phyloP scores from a whole-genome alignment of 1,284 basidiomycete genomes.

The Rhodotorula mucilaginosa region DNA sequence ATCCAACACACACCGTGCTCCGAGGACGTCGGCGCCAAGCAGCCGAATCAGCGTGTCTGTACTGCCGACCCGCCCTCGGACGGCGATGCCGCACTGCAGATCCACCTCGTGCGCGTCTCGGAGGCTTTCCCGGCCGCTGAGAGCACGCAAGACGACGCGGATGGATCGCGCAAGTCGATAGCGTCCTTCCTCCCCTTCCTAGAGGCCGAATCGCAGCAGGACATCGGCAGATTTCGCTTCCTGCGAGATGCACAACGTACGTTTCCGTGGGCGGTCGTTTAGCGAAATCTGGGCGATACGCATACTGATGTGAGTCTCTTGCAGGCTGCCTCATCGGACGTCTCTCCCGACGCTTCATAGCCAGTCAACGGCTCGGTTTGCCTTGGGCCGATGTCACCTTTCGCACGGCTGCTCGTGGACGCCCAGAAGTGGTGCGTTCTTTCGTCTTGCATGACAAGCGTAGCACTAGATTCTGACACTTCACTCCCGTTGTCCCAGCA shows the following conservation, averaged over 20 bases:
- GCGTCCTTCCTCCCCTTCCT: slow-evolving; percentile 6
- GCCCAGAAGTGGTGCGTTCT: slow-evolving; percentile 12
- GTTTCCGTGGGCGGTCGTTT: not conserved
- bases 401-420: not conserved
- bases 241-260: slow-evolving; percentile 29
- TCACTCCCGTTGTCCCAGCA: not conserved
- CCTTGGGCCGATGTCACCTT: slow-evolving; percentile 1
- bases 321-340: slow-evolving; percentile 69
- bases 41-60: not conserved
- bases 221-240: slow-evolving; percentile 20
- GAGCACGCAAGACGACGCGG: accelerated
- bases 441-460: no score
- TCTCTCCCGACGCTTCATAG: slow-evolving; percentile 62
- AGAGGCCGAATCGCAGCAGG: not conserved
- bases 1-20: no score
- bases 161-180: slow-evolving; percentile 9
- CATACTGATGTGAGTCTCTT: not conserved
- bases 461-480: not conserved
- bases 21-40: no score
- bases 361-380: slow-evolving; percentile 46
- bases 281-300: no score
- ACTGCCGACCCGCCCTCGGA: not conserved
- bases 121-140: not conserved
- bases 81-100: not conserved
- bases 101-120: slow-evolving; percentile 13